Evolutionary conservation across 306 rosid species (phyloP), one percentile per base, ranked within the genome.

Genomic region (Crotalaria pallida): DNA sequence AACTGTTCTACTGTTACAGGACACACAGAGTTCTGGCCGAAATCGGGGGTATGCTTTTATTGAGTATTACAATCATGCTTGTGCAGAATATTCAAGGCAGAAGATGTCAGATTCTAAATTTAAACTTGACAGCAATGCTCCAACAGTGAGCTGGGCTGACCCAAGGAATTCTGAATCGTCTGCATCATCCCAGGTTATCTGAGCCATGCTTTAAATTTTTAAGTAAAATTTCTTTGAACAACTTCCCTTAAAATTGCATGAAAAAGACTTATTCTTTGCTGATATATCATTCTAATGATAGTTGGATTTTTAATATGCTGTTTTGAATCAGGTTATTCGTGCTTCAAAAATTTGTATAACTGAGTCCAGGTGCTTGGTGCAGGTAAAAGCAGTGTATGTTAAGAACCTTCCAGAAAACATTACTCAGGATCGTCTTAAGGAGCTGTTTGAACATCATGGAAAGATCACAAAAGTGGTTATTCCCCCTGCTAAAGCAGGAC

Each of bases 131-230:
- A 63, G 12, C 50, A 89, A 76, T 79, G 78, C 85, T 56, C 93
- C 93, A 74, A 87, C 88, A 7, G 89, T 87, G 62, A 82, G 85
- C 58, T 89, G 96, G 96, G 89, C 89, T 58, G 89, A 89, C 75
- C 90, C 90, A 50, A 87, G 69, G 74, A 87, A 83, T 83, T 33
- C 83, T 19, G 96, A 85, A 43, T 85, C 89, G 47, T 74, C 88
- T 41, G 74, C 87, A 57, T 65, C 81, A 21, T 76, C 86, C 50
- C 96, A 87, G 89, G 93, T 89, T 23, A 61, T 79, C 51, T 27
- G 23, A 41, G 43, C 24, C 64, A 10, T 34, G n/a, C 64, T 58
- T 33, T 61, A 26, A 62, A 18, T 3, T 31, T 58, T 9, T 19
- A 72, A 33, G 15, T 65, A 29, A 63, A 70, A 44, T 65, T 65